These are phyloP conservation scores for Saraca asoca DNA, from an alignment of 331 rosid genomes.

Conservation along the genomic window DNA sequence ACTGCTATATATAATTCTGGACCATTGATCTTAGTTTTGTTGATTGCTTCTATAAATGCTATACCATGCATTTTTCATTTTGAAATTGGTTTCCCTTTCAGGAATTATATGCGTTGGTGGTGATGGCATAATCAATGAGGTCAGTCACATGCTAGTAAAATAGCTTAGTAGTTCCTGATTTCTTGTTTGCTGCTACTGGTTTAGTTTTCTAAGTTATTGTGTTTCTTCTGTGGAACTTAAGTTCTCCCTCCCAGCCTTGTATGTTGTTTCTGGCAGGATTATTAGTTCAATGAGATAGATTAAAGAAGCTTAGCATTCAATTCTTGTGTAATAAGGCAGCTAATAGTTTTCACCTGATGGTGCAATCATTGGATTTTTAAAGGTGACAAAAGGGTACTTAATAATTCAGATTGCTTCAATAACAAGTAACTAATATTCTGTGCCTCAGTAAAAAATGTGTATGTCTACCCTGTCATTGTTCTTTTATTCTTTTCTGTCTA, in stretches of 20 bases:
- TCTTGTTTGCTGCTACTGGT: neutral
- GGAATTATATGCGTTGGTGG: slow-evolving; percentile 99
- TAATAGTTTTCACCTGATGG: neutral
- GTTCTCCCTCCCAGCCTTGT: neutral
- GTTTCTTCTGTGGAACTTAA: too few species aligned
- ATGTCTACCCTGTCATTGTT: neutral
- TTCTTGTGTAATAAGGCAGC: slow-evolving; percentile 19
- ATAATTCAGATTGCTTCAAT: slow-evolving; percentile 10
- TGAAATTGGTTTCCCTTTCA: slow-evolving; percentile 42
- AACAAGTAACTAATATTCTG: slow-evolving; percentile 8
- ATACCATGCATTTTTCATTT: neutral
- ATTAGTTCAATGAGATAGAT: slow-evolving; percentile 13
- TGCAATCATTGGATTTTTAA: neutral
- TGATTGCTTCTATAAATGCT: neutral
- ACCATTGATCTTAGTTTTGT: slow-evolving; percentile 20
- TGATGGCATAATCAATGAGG: slow-evolving; percentile 99
- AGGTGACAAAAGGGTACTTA: slow-evolving; percentile 14
- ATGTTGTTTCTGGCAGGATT: slow-evolving; percentile 2
- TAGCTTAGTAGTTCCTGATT: neutral
- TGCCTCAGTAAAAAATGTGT: neutral
- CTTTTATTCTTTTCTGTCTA: slow-evolving; percentile 16
- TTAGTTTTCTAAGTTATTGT: neutral
- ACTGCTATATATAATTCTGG: slow-evolving; percentile 16
- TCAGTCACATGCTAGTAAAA: slow-evolving; percentile 41
- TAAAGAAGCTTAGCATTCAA: slow-evolving; percentile 5